phyloP scores from a whole-genome alignment of 768 basidiomycete genomes.

The Boletus patriciae region DNA sequence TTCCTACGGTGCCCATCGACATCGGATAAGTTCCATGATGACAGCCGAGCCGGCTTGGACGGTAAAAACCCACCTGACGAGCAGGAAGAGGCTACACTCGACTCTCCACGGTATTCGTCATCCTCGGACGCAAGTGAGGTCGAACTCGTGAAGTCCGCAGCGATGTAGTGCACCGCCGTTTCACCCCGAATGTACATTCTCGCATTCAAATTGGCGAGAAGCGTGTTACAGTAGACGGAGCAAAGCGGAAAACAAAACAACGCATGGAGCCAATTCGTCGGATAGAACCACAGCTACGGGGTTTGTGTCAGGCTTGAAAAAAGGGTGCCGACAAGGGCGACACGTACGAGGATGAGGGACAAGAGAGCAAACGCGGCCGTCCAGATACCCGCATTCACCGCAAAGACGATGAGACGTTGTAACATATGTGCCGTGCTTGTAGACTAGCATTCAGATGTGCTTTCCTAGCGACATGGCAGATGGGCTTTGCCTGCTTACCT shows the following conservation, averaged over 20 bases:
- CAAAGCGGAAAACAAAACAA: neutral
- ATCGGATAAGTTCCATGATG: neutral
- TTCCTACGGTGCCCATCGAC: neutral
- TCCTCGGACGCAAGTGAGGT: no score
- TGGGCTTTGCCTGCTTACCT: neutral
- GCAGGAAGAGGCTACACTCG: neutral
- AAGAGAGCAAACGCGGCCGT: neutral
- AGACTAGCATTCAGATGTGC: neutral
- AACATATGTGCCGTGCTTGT: neutral
- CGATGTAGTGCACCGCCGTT: no score
- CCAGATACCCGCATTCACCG: slow-evolving; percentile 1
- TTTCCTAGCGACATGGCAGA: no score
- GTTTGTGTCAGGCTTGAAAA: neutral
- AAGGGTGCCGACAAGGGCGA: no score
- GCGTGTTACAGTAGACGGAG: no score
- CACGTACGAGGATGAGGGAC: neutral
- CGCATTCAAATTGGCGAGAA: no score
- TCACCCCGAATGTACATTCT: no score
- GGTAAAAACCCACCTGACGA: neutral
- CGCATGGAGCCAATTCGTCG: neutral
- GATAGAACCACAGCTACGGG: neutral
- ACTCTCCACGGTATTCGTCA: neutral
- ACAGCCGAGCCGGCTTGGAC: neutral
- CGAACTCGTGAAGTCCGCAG: no score
- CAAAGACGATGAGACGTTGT: neutral